Conservation (phyloP, 768 basidiomycete genomes). For the Hysterangium stoloniferum region DNA sequence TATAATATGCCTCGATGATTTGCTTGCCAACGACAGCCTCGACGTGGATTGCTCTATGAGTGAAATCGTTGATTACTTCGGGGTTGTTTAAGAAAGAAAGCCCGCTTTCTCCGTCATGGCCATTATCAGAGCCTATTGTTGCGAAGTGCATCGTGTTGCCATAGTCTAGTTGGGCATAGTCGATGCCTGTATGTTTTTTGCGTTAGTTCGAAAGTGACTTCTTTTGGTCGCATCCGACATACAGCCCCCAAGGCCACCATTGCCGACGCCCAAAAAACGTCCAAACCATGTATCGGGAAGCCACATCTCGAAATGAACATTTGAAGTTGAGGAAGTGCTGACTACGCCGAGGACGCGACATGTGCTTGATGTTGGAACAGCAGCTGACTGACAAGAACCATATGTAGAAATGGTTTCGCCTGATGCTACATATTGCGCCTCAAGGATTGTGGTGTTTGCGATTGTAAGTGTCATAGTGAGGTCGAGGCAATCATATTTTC, state of each 20-base stretch:
- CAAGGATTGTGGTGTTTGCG: conserved; percentile 7
- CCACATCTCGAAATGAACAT: conserved; percentile 21
- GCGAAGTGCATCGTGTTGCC: conserved; percentile 19
- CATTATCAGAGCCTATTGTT: conserved; percentile 20
- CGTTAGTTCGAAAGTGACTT: not conserved
- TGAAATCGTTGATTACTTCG: conserved; percentile 24
- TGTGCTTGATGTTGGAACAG: not conserved
- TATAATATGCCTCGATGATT: conserved; percentile 22
- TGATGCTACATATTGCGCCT: not conserved
- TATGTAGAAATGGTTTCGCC: conserved; percentile 2
- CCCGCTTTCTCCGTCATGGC: conserved; percentile 20
- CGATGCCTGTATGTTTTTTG: conserved; percentile 15
- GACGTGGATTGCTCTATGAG: conserved; percentile 22
- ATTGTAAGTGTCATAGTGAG: no score
- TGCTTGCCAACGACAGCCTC: conserved; percentile 22
- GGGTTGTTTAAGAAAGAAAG: conserved; percentile 16
- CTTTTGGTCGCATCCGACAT: not conserved
- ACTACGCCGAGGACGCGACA: conserved; percentile 9
- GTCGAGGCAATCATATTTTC: no score
- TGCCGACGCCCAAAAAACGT: conserved; percentile 22
- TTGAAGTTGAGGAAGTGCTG: conserved; percentile 9
- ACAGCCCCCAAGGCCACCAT: conserved; percentile 23
- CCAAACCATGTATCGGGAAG: conserved; percentile 26
- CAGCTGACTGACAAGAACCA: conserved; percentile 7
- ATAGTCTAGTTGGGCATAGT: conserved; percentile 15